Conservation (phyloP, 2,329 filamentous ascomycete species). For the Exophiala sideris region DNA sequence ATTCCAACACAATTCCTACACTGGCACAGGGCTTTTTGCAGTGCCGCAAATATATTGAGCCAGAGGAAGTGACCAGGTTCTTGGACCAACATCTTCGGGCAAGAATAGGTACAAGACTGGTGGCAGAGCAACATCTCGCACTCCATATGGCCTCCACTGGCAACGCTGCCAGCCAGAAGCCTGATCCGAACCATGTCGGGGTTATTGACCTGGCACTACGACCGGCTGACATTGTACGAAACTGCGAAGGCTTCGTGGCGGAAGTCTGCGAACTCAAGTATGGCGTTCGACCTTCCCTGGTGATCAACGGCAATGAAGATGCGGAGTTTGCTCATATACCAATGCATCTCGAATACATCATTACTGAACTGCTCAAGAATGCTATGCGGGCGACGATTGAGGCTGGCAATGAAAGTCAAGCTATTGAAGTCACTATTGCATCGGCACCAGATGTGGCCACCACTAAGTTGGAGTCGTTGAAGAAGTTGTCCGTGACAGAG, state of each 20-base stretch:
- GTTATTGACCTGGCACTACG: constrained; percentile 89
- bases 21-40: constrained; percentile 91
- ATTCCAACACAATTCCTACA: constrained; percentile 89
- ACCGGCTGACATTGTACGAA: constrained; percentile 75
- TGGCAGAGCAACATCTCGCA: constrained; percentile 95
- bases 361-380: constrained; percentile 95
- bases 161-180: constrained; percentile 53
- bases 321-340: constrained; percentile 93
- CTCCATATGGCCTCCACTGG: constrained; percentile 74
- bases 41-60: constrained; percentile 82
- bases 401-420: constrained; percentile 70
- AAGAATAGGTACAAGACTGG: constrained; percentile 86
- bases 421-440: constrained; percentile 89
- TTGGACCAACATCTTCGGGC: constrained; percentile 91
- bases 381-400: constrained; percentile 93
- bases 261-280: constrained; percentile 98
- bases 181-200: constrained; percentile 69
- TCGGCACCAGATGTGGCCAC: constrained; percentile 55
- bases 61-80: constrained; percentile 80
- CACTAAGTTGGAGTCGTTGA: constrained; percentile 28
- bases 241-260: constrained; percentile 84
- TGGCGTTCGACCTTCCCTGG: constrained; percentile 74
- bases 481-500: constrained; percentile 22
- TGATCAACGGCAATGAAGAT: constrained; percentile 79
- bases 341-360: constrained; percentile 94